Conservation (phyloP, 2,329 filamentous ascomycete species). For the Verruconis gallopava region DNA sequence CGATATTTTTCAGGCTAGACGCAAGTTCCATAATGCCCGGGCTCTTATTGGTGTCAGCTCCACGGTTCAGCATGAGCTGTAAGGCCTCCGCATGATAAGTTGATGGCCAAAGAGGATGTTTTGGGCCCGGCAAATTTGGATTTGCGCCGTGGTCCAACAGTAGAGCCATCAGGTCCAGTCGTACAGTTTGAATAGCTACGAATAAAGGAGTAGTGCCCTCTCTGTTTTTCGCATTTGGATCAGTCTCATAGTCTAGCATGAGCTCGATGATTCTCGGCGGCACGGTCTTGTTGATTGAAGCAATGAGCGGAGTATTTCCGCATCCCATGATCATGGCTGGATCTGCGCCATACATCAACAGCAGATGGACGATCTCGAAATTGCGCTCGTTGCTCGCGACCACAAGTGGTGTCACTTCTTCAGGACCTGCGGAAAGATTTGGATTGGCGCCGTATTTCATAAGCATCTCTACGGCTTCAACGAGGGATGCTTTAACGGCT, state of each 20-base stretch:
- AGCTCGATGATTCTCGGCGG: constrained; percentile 44
- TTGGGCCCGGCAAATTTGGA: constrained; percentile 55
- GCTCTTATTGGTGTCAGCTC: constrained; percentile 46
- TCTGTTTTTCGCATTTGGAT: constrained; percentile 46
- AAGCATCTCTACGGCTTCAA: constrained; percentile 29
- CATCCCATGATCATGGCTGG: constrained; percentile 39
- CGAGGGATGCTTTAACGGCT: constrained; percentile 33
- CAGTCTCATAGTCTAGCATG: constrained; percentile 46
- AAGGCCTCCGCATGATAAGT: constrained; percentile 46
- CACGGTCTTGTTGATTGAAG: constrained; percentile 43
- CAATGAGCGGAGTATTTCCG: constrained; percentile 48
- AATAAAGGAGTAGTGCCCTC: constrained; percentile 53
- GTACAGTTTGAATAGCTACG: constrained; percentile 43
- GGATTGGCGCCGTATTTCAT: constrained; percentile 52
- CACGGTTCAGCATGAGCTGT: constrained; percentile 43
- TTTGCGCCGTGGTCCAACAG: constrained; percentile 49
- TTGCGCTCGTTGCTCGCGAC: constrained; percentile 39
- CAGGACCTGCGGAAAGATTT: constrained; percentile 37
- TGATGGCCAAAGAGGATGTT: constrained; percentile 56
- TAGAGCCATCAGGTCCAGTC: constrained; percentile 42
- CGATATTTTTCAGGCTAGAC: constrained; percentile 49
- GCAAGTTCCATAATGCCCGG: constrained; percentile 54
- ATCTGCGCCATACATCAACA: constrained; percentile 49
- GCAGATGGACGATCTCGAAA: constrained; percentile 44
- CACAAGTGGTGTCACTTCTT: constrained; percentile 43